Evolutionary conservation across 129 eudicot genomes (phyloP), one percentile per base, ranked within the genome.

Genomic region (Centella asiatica): DNA sequence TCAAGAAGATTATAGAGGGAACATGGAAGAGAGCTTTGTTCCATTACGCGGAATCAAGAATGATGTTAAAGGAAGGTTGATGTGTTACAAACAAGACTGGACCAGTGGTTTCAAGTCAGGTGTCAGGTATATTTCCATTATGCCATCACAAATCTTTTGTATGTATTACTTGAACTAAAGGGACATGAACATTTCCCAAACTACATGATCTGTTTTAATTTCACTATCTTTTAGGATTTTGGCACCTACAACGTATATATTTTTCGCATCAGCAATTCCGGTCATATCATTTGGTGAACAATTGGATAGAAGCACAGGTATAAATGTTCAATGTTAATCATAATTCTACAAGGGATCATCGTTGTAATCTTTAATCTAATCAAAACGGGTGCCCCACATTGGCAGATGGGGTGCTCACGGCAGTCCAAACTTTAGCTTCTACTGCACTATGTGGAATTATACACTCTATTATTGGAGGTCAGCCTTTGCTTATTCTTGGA

Each of bases 81-180:
- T 51, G 44, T 69, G 74, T 19, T 69, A 69, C 33, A 69, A 69
- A 45, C 60, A 69, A 37, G 74, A 69, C 39, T 69, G 74, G 74
- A 36, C 7, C 2, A 19, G 40, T 34, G 74, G 68, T 31, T 9
- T 69, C 10, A 42, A 44, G 23, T 20, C 67, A 45, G 56, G 67
- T n/a, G 9, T 26, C 49, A 62, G 67, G 67, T 62, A 42, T 44
- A 31, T 44, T 44, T 62, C 17, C 28, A 45, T 44, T 42, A 14
- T 62, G 44, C 32, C 11, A 24, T 17, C 22, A 60, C 6, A 13
- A 40, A 1, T 60, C 8, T 1, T 15, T 6, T 20, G 18, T 6
- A 23, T 52, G 0, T 15, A 42, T 4, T 13, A 37, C 0, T 42
- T 42, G 44, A 20, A 19, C 19, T 34, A 0, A 9, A 57, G 19